Evolutionary conservation across 768 basidiomycete genomes (phyloP).

Genomic region (Piloderma croceum): DNA sequence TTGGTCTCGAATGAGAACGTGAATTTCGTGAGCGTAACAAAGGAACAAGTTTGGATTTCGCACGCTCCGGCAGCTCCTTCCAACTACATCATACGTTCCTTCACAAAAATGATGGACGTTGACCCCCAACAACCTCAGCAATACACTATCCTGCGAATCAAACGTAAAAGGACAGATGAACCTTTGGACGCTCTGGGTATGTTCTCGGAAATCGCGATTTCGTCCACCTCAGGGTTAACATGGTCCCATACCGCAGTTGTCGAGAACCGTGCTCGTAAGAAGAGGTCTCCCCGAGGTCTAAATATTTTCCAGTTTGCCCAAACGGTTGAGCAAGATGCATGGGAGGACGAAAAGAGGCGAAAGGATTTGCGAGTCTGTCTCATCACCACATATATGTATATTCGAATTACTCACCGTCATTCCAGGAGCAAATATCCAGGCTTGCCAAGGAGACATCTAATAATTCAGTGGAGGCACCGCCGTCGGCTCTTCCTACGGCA

Average conservation of each 20-base stretch:
- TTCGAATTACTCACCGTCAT: not conserved
- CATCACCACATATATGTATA: not conserved
- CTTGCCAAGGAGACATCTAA: constrained; percentile 38
- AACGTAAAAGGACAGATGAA: constrained; percentile 77
- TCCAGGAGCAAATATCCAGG: constrained; percentile 53
- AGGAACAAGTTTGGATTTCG: too few species aligned
- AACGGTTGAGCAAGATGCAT: constrained; percentile 65
- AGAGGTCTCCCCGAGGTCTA: constrained; percentile 45
- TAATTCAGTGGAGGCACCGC: constrained; percentile 14
- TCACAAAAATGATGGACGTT: too few species aligned
- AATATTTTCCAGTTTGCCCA: constrained; percentile 79
- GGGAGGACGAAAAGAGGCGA: constrained; percentile 55
- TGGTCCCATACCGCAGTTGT: constrained; percentile 53
- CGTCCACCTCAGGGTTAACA: too few species aligned
- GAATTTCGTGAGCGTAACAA: too few species aligned
- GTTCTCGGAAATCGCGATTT: too few species aligned
- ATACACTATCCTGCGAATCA: constrained; percentile 75
- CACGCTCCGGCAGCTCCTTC: too few species aligned
- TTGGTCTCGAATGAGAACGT: too few species aligned
- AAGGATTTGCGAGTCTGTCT: constrained; percentile 56
- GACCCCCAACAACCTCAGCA: constrained; percentile 29
- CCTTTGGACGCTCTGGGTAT: constrained; percentile 76
- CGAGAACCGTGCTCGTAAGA: constrained; percentile 54
- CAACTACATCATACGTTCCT: too few species aligned
- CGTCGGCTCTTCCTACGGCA: constrained; percentile 6